Percentiles rank a stretch among this genome's conserved stretches.
These are phyloP conservation scores for Penicillium ochrochloron DNA, from an alignment of 495 filamentous ascomycete genomes.

Conservation along the genomic window DNA sequence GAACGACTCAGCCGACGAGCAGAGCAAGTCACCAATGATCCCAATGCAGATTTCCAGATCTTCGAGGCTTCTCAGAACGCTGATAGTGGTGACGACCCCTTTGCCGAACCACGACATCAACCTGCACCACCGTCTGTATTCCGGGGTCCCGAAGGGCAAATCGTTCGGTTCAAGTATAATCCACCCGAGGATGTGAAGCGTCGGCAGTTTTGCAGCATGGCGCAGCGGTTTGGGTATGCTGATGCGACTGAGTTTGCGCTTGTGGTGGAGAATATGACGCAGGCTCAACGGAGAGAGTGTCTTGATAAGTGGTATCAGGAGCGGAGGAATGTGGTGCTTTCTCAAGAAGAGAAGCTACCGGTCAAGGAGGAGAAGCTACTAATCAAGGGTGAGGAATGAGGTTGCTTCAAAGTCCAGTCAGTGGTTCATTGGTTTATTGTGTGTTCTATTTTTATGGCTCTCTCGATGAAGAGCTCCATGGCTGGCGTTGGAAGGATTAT, in stretches of 20 bases:
- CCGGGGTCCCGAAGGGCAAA: constrained; percentile 27
- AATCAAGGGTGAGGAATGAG: constrained; percentile 13
- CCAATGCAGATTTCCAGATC: constrained; percentile 52
- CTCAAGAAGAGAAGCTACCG: background rate
- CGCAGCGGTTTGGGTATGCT: constrained; percentile 73
- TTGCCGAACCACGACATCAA: background rate
- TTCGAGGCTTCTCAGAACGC: constrained; percentile 48
- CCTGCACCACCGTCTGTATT: background rate
- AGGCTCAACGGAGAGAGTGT: constrained; percentile 77
- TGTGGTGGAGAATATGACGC: constrained; percentile 92
- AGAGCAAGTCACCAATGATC: constrained; percentile 60
- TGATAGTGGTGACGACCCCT: background rate
- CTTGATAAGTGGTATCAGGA: constrained; percentile 80
- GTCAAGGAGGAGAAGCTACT: constrained; percentile 11
- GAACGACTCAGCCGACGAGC: constrained; percentile 77
- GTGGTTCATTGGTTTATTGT: background rate
- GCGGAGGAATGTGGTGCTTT: constrained; percentile 48
- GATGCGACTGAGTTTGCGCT: constrained; percentile 87
- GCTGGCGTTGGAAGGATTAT: constrained; percentile 3
- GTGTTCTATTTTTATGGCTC: background rate
- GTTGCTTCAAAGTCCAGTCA: background rate
- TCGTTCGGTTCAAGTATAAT: constrained; percentile 68
- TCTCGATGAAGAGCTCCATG: background rate
- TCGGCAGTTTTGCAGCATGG: constrained; percentile 92
- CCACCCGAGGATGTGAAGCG: constrained; percentile 75